Conservation (phyloP, 73 alveolate genomes). For the Tetrahymena elliotti region DNA sequence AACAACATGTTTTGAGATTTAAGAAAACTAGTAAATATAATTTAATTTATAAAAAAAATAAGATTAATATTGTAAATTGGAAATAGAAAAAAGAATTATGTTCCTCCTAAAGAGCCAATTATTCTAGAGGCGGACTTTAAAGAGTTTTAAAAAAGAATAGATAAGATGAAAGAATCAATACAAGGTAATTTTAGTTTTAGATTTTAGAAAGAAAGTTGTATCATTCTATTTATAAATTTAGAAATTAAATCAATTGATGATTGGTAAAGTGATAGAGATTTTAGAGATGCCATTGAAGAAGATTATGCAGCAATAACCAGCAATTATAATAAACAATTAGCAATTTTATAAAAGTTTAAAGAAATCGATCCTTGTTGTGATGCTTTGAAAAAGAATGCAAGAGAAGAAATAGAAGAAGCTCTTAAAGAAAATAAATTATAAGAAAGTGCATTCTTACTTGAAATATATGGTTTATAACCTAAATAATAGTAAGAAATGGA, state of each 20-base stretch:
- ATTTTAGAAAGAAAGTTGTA: not conserved
- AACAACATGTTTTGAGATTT: not conserved
- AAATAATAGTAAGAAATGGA: not conserved
- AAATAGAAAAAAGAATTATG: not conserved
- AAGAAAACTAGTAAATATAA: not conserved
- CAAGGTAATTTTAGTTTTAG: not conserved
- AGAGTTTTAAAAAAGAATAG: not conserved
- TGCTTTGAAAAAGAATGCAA: not conserved
- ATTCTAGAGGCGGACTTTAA: not conserved
- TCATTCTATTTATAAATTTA: not conserved
- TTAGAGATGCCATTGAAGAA: not conserved
- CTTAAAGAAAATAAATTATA: not conserved
- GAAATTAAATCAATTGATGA: not conserved
- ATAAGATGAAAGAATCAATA: not conserved
- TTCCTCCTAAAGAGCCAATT: not conserved
- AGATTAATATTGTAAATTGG: not conserved
- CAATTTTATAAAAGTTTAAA: not conserved
- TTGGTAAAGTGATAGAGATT: not conserved
- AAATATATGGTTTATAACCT: not conserved
- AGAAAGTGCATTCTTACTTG: not conserved
- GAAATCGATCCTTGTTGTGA: not conserved
- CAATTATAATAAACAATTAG: not conserved
- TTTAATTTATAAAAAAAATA: not conserved
- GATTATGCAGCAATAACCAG: not conserved
- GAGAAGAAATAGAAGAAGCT: not conserved